These are phyloP conservation scores for Colletotrichum sp. DNA, from an alignment of 2,329 filamentous ascomycete species.

Conservation along the genomic window DNA sequence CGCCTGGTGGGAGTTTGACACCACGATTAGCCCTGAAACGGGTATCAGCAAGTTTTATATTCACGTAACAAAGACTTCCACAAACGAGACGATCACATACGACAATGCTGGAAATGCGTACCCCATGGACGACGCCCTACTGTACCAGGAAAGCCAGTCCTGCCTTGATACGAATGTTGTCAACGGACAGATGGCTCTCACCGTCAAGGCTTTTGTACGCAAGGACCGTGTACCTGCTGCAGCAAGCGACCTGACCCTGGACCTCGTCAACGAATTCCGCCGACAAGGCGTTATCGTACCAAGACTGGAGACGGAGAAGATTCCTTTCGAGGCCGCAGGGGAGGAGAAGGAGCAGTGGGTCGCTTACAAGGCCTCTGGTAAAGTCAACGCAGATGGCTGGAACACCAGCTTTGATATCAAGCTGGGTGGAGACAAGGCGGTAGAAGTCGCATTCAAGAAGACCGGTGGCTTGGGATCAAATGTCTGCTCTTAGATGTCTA, in stretches of 20 bases:
- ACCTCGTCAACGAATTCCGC: conserved; percentile 4
- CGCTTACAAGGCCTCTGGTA: background rate
- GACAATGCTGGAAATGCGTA: conserved; percentile 26
- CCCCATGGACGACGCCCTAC: conserved; percentile 22
- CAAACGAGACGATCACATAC: conserved; percentile 17
- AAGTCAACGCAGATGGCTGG: background rate
- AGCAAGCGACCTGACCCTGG: background rate
- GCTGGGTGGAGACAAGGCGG: background rate
- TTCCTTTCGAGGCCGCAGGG: conserved; percentile 1
- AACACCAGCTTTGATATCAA: conserved; percentile 17
- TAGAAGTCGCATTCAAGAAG: conserved; percentile 1
- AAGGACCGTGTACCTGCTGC: background rate
- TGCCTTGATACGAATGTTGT: conserved; percentile 4
- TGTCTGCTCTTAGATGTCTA: background rate
- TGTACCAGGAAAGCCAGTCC: conserved; percentile 24
- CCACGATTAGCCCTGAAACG: conserved; percentile 16
- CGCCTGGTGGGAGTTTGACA: conserved; percentile 25
- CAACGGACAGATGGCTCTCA: background rate
- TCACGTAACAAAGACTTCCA: conserved; percentile 22
- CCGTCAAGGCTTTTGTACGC: background rate
- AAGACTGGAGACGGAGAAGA: conserved; percentile 2
- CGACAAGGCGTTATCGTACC: conserved; percentile 17
- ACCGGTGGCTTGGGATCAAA: background rate
- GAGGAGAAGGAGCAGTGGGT: conserved; percentile 7
- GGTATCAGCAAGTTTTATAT: conserved; percentile 29